Base-by-base conservation (phyloP, 2,329 filamentous ascomycete species). In the Arthrobotrys sphaeroides region DNA sequence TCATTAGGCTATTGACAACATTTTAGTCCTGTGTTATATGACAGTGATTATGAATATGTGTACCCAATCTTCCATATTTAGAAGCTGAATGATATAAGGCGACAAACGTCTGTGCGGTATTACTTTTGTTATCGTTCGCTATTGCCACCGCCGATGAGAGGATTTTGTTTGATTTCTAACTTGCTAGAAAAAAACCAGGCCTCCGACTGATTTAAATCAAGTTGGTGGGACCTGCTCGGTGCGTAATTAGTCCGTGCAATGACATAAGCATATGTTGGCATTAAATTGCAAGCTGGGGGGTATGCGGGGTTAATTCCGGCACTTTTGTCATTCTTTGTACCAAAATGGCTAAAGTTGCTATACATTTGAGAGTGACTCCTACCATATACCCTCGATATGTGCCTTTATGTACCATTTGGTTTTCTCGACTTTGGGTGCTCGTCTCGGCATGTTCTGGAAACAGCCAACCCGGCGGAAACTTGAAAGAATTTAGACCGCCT, bases 21-120 rank as follows among this genome's bases (percentile, higher is more conserved):
- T 28, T 61, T 45, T 16, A 45, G 40, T 61, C 40, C 20, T 61
- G 1, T 42, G 36, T 45, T 42, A 61, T 61, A 40, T n/a, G 31
- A 59, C 26, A 26, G 20, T 61, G 38, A 42, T 28, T 45, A 61
- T 16, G 26, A 18, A 43, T 31, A 31, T 45, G 9, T 22, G 13
- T 45, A 61, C 57, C 57, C 57, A 61, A 28, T 33, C 22, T 61
- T 61, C 57, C 57, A 61, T 61, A 7, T 45, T 61, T 61, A 45
- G 42, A 45, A 24, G 42, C 26, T 31, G 49, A 33, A 53, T 53
- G 6, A 36, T 53, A 53, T 36, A 33, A 36, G 7, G 9, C 3
- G 31, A 9, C 18, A 13, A 53, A 5, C 20, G 43, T 24, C 24
- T 49, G 43, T 49, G 3, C 2, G 13, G 43, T 3, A 10, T 49